A percentile compares a stretch with the other conserved stretches of the same genome.
These are phyloP conservation scores for Crithidia expoeki DNA, from an alignment of 208 protist genomes.

Conservation along the genomic window DNA sequence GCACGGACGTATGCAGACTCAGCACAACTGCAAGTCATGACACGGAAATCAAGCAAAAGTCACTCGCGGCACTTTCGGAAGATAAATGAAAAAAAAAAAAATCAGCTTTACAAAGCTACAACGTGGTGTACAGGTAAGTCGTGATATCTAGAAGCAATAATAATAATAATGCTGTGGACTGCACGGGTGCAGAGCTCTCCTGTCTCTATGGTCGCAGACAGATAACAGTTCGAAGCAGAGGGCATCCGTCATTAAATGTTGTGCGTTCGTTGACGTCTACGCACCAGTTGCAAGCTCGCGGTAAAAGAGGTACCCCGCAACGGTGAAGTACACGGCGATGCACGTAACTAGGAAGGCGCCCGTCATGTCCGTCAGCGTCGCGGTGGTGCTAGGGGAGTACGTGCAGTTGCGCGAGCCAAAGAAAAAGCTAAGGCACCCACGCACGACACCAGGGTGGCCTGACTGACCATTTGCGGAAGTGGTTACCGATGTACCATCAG, in stretches of 20 bases:
- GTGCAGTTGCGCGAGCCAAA: conserved; percentile 15
- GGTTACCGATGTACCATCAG: too few relatives aligned
- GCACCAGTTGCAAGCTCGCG: conserved; percentile 48
- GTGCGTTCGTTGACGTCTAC: too few relatives aligned
- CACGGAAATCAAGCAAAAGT: background rate
- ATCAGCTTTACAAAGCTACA: conserved; percentile 11
- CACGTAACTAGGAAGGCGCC: conserved; percentile 70
- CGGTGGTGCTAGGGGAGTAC: conserved; percentile 64
- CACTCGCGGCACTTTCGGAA: background rate
- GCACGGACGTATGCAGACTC: too few relatives aligned
- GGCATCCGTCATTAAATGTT: too few relatives aligned
- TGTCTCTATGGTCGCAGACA: too few relatives aligned
- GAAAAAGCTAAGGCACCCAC: background rate
- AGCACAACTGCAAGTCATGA: too few relatives aligned
- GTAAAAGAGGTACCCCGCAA: conserved; percentile 71
- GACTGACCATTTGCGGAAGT: background rate
- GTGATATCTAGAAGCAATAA: conserved; percentile 13
- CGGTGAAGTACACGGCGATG: conserved; percentile 79
- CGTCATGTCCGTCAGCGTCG: conserved; percentile 56
- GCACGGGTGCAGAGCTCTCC: background rate
- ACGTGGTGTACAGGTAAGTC: conserved; percentile 10
- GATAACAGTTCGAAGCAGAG: too few relatives aligned
- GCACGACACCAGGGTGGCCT: background rate
- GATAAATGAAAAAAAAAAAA: conserved; percentile 20
- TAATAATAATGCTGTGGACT: conserved; percentile 11